Evolutionary conservation across 176 grass and related monocot species (phyloP).

Genomic region (Oryza australiensis): DNA sequence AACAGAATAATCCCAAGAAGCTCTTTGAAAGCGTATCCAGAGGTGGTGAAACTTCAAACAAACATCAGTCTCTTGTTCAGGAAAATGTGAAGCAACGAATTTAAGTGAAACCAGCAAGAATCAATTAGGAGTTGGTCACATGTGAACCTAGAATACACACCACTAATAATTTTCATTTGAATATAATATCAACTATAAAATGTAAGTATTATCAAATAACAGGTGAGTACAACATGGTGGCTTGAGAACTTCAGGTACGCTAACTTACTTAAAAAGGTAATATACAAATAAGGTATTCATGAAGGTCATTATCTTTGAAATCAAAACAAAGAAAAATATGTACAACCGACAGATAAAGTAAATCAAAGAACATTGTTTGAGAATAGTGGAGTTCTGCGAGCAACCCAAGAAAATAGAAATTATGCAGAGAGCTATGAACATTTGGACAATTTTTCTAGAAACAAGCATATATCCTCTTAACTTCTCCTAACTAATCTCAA

Average conservation of each 20-base stretch:
- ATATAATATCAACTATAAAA: background rate
- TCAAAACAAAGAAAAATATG: background rate
- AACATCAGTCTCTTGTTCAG: background rate
- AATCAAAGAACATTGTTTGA: background rate
- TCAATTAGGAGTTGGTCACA: background rate
- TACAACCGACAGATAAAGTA: background rate
- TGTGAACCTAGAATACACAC: background rate
- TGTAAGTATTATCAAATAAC: background rate
- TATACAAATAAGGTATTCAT: background rate
- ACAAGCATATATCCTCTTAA: background rate
- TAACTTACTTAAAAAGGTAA: background rate
- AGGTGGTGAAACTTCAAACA: background rate
- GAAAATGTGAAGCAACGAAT: too few species aligned
- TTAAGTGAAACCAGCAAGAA: constrained; percentile 6
- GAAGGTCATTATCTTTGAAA: background rate
- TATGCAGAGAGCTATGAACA: background rate
- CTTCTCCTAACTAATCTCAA: background rate
- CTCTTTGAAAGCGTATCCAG: background rate
- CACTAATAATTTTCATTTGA: background rate
- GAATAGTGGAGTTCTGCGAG: background rate
- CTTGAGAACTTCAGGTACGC: background rate
- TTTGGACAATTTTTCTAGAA: constrained; percentile 16
- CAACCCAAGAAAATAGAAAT: background rate
- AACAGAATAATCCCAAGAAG: background rate
- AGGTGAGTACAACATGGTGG: background rate